phyloP scores from a whole-genome alignment of 2,329 filamentous ascomycete species.

The Penicillium brevicompactum region DNA sequence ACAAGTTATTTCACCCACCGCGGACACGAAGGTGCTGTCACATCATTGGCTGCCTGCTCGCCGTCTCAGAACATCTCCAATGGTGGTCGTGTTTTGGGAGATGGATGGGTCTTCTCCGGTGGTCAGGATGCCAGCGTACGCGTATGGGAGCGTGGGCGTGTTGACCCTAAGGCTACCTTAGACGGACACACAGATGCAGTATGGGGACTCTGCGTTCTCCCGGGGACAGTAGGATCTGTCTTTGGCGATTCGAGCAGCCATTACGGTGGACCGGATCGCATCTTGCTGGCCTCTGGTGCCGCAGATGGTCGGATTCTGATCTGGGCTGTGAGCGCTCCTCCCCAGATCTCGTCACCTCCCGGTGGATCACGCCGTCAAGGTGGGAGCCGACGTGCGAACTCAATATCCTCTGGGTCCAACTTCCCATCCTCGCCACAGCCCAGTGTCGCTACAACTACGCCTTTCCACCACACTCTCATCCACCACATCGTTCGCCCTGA shows the following conservation, averaged over 20 bases:
- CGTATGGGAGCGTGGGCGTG: constrained; percentile 91
- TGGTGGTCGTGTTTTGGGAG: constrained; percentile 81
- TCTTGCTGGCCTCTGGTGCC: constrained; percentile 86
- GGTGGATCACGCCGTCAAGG: constrained; percentile 70
- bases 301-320: constrained; percentile 90
- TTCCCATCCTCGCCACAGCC: constrained; percentile 90
- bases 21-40: constrained; percentile 87
- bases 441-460: constrained; percentile 78
- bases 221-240: constrained; percentile 75
- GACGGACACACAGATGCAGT: constrained; percentile 95
- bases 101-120: constrained; percentile 98
- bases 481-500: constrained; percentile 78
- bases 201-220: constrained; percentile 92
- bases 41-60: constrained; percentile 83
- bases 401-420: constrained; percentile 89
- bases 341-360: constrained; percentile 79
- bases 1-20: constrained; percentile 93
- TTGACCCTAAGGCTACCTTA: constrained; percentile 92
- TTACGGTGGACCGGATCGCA: constrained; percentile 79
- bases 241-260: constrained; percentile 72
- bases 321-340: constrained; percentile 91
- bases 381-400: constrained; percentile 83
- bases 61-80: constrained; percentile 86
- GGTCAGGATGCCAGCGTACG: constrained; percentile 91
- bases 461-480: constrained; percentile 84